Conservation (phyloP, 805 yeast genomes). For the Pichia californica region DNA sequence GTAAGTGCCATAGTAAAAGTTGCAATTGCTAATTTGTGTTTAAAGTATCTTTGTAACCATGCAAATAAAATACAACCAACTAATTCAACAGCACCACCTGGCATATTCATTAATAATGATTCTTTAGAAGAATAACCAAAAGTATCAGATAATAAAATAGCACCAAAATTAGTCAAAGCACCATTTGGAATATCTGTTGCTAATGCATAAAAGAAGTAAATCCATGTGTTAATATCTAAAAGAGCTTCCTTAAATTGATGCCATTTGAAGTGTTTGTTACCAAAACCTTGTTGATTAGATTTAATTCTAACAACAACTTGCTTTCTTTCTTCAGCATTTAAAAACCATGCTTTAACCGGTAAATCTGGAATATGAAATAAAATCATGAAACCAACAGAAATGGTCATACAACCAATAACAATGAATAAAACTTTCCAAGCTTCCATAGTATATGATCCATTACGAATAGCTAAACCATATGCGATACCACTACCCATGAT, state of each 20-base stretch:
- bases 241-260: conserved; percentile 25
- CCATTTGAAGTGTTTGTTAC: conserved; percentile 24
- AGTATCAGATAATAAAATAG: conserved; percentile 27
- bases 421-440: conserved; percentile 31
- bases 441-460: conserved; percentile 18
- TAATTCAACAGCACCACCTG: conserved; percentile 27
- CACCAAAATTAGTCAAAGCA: conserved; percentile 42
- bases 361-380: conserved; percentile 28
- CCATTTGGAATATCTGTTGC: conserved; percentile 28
- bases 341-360: conserved; percentile 30
- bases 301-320: conserved; percentile 27
- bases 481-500: conserved; percentile 29
- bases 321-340: conserved; percentile 33
- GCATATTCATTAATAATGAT: conserved; percentile 24
- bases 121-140: conserved; percentile 26
- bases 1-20: conserved; percentile 14
- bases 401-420: conserved; percentile 29
- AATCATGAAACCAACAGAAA: conserved; percentile 28
- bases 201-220: conserved; percentile 28
- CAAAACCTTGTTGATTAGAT: conserved; percentile 32
- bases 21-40: conserved; percentile 21
- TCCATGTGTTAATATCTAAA: conserved; percentile 35
- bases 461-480: conserved; percentile 27
- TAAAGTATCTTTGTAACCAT: conserved; percentile 21
- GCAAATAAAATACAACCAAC: conserved; percentile 29